Conservation (phyloP, 805 yeast genomes). For the Sungouiella blattae region DNA sequence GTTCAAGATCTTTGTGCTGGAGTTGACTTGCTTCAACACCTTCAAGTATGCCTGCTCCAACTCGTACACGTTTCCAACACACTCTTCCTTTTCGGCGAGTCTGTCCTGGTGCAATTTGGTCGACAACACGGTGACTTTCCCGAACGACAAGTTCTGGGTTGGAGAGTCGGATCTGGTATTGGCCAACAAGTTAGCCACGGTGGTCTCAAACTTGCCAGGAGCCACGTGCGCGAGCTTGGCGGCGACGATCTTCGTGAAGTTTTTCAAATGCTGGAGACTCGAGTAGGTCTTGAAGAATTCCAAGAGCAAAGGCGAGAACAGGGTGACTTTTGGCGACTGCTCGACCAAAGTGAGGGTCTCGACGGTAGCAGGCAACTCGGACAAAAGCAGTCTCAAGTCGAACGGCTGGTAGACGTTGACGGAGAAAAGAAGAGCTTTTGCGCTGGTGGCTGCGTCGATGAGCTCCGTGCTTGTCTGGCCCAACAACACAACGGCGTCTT, state of each 20-base stretch:
- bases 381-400: constrained; percentile 47
- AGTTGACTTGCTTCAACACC: constrained; percentile 66
- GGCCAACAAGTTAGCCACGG: constrained; percentile 45
- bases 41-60: constrained; percentile 76
- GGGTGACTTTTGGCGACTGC: constrained; percentile 44
- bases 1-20: constrained; percentile 57
- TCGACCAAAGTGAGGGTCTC: constrained; percentile 60
- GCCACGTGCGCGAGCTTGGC: constrained; percentile 54
- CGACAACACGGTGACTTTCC: constrained; percentile 35
- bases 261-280: constrained; percentile 42
- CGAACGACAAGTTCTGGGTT: constrained; percentile 60
- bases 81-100: constrained; percentile 23
- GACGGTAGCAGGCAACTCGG: constrained; percentile 51
- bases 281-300: constrained; percentile 67
- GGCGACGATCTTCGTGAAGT: constrained; percentile 48
- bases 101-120: constrained; percentile 25
- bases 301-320: constrained; percentile 66
- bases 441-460: constrained; percentile 32
- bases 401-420: constrained; percentile 76
- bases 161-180: constrained; percentile 56
- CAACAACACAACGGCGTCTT: constrained; percentile 55
- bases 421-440: constrained; percentile 47
- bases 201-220: constrained; percentile 34
- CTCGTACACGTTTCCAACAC: constrained; percentile 45
- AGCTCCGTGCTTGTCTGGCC: constrained; percentile 54